Conservation (phyloP, 352 stramenopile species). For the Phytopythium sindhum region DNA sequence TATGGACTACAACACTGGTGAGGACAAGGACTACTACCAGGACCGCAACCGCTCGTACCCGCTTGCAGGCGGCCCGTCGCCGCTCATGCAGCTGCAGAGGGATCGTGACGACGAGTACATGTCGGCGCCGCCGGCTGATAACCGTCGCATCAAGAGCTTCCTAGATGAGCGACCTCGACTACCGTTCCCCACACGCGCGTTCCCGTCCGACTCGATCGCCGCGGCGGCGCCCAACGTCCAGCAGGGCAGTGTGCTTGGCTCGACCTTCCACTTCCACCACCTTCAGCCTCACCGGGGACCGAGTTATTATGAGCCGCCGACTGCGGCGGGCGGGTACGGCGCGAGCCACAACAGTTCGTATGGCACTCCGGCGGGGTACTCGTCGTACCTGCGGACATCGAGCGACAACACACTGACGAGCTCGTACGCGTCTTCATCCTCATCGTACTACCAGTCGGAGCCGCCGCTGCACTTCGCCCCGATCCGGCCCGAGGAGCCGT, state of each 20-base stretch:
- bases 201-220: conserved; percentile 45
- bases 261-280: conserved; percentile 35
- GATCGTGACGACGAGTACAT: conserved; percentile 22
- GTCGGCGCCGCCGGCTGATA: not conserved
- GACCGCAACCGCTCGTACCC: conserved; percentile 27
- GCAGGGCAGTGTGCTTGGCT: conserved; percentile 25
- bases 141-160: conserved; percentile 21
- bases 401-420: conserved; percentile 25
- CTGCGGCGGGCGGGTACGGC: conserved; percentile 4
- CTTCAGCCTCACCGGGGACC: conserved; percentile 19
- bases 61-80: conserved; percentile 7
- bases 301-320: conserved; percentile 32
- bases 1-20: conserved; percentile 7
- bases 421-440: conserved; percentile 24
- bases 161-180: conserved; percentile 42
- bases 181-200: conserved; percentile 54
- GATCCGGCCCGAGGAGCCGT: conserved; percentile 25
- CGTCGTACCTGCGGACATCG: conserved; percentile 37
- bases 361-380: conserved; percentile 21
- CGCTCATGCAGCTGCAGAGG: conserved; percentile 23
- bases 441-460: conserved; percentile 17
- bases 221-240: conserved; percentile 15
- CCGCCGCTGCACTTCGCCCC: conserved; percentile 22
- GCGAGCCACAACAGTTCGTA: conserved; percentile 5
- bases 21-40: conserved; percentile 31